phyloP scores from a whole-genome alignment of 2,329 filamentous ascomycete genomes.

The Coleophoma cylindrospora region DNA sequence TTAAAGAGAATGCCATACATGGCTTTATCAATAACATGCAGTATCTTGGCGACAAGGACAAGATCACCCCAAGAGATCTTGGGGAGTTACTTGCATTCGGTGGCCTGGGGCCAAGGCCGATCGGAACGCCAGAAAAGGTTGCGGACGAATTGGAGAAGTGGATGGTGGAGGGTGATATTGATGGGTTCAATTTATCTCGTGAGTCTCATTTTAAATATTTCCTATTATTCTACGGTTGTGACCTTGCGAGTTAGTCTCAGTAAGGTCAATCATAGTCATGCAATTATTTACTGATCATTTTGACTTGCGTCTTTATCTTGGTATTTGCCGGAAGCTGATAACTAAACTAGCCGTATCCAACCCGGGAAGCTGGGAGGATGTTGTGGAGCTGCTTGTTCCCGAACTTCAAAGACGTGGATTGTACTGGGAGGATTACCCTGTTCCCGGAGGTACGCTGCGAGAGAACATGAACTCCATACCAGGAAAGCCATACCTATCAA shows the following conservation, averaged over 20 bases:
- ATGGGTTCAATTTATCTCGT: conserved; percentile 71
- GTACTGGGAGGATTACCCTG: conserved; percentile 38
- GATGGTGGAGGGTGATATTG: conserved; percentile 63
- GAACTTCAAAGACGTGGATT: conserved; percentile 55
- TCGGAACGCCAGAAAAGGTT: conserved; percentile 60
- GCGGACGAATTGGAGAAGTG: conserved; percentile 63
- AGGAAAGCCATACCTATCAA: conserved; percentile 41
- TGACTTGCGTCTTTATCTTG: no score
- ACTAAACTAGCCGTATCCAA: no score
- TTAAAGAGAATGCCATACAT: conserved; percentile 35
- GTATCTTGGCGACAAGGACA: conserved; percentile 51
- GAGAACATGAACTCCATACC: conserved; percentile 51
- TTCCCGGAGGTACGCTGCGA: conserved; percentile 50
- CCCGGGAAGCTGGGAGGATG: conserved; percentile 47
- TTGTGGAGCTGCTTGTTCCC: conserved; percentile 57
- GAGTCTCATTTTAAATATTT: conserved; percentile 29
- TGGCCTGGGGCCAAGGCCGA: conserved; percentile 57
- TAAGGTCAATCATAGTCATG: no score
- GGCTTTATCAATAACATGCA: conserved; percentile 32
- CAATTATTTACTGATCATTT: no score
- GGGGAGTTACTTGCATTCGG: conserved; percentile 64
- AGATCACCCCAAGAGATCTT: conserved; percentile 63
- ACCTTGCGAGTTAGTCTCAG: no score
- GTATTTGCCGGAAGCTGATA: no score
- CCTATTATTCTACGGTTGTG: no score